Percentiles rank a stretch among this genome's conserved stretches.
Conservation (phyloP, 176 grass and related monocot species). For the Sorghum bicolor region DNA sequence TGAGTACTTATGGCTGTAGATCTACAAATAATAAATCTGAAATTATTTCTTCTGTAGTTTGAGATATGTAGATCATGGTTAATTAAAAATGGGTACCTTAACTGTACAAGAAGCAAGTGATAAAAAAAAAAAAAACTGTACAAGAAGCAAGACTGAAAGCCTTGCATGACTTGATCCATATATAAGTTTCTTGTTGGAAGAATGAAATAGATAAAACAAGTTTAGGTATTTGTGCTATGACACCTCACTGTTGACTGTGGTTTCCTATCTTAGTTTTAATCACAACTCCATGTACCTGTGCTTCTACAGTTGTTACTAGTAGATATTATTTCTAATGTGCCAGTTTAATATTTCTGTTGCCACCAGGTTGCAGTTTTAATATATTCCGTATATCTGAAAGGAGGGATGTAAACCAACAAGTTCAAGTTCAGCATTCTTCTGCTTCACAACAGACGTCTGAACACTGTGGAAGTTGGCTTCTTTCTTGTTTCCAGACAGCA, state of each 20-base stretch:
- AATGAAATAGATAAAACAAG: neutral
- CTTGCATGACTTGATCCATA: neutral
- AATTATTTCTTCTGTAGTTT: neutral
- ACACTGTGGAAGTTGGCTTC: slow-evolving; percentile 54
- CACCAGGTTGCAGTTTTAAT: slow-evolving; percentile 63
- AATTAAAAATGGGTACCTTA: neutral
- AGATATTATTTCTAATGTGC: neutral
- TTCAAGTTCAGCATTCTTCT: slow-evolving; percentile 31
- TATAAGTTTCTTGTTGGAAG: neutral
- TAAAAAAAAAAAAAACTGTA: too few relatives aligned
- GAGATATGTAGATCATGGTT: neutral
- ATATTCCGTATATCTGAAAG: slow-evolving; percentile 69
- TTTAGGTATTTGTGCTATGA: neutral
- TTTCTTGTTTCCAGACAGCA: slow-evolving; percentile 58
- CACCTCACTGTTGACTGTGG: neutral
- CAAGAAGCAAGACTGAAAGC: slow-evolving; percentile 13
- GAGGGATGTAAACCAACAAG: slow-evolving; percentile 29
- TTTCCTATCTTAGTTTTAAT: slow-evolving; percentile 3
- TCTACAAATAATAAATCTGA: neutral
- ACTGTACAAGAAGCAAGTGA: neutral
- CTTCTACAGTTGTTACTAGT: slow-evolving; percentile 7
- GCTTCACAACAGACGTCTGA: slow-evolving; percentile 25
- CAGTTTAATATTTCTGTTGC: slow-evolving; percentile 23
- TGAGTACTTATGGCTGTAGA: neutral
- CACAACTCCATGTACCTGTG: neutral